Percentiles rank a stretch among this genome's conserved stretches.
These are phyloP conservation scores for Tilletia caries DNA, from an alignment of 1,284 basidiomycete genomes.

Conservation along the genomic window DNA sequence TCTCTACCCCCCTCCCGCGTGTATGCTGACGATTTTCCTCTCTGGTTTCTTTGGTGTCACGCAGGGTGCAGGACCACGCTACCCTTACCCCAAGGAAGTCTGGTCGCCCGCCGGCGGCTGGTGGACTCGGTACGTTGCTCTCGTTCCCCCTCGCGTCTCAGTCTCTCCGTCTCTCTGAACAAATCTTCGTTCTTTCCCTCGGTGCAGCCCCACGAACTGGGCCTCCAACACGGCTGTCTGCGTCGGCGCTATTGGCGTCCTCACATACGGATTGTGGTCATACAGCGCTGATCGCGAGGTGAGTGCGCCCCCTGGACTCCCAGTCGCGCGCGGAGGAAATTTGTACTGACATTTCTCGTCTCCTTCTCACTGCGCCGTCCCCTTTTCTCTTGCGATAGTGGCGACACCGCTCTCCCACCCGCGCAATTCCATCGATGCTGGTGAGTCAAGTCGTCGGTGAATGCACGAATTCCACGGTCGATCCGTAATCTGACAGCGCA, in stretches of 20 bases:
- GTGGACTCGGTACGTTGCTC: constrained; percentile 57
- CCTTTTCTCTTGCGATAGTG: constrained; percentile 24
- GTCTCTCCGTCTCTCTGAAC: neutral
- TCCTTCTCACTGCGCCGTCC: neutral
- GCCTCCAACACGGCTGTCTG: constrained; percentile 58
- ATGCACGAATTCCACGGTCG: neutral
- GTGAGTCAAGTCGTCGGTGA: no score
- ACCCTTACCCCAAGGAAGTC: constrained; percentile 62
- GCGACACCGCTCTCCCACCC: constrained; percentile 47
- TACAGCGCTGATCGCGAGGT: constrained; percentile 60
- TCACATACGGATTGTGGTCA: constrained; percentile 58
- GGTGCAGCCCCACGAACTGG: constrained; percentile 59
- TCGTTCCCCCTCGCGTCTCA: neutral
- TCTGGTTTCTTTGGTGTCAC: neutral
- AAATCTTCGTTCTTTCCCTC: no score
- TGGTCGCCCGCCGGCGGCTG: constrained; percentile 62
- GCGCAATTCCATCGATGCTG: constrained; percentile 45
- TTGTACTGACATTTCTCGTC: no score
- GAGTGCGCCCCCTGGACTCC: constrained; percentile 24
- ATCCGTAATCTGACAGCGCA: neutral
- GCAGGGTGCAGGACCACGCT: constrained; percentile 56
- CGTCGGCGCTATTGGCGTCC: constrained; percentile 56
- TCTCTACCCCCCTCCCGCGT: neutral
- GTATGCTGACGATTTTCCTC: neutral
- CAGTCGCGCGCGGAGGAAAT: neutral